phyloP scores from a whole-genome alignment of 129 eudicot species.

The Saposhnikovia divaricata region DNA sequence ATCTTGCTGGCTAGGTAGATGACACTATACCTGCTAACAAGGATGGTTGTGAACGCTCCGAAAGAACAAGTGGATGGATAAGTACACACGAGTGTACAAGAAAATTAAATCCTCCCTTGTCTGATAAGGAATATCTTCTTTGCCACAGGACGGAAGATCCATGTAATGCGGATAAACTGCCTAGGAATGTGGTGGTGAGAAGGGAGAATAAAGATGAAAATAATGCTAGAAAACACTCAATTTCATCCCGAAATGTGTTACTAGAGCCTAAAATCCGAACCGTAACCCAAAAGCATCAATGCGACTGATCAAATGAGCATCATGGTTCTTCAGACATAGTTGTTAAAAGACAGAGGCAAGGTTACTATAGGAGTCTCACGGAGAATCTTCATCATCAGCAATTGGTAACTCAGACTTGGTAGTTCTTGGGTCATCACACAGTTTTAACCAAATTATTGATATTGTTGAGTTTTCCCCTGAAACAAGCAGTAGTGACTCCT shows the following conservation, averaged over 20 bases:
- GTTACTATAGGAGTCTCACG: slow-evolving; percentile 22
- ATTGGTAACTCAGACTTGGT: slow-evolving; percentile 29
- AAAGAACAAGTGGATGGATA: slow-evolving; percentile 52
- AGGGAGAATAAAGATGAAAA: too few species aligned
- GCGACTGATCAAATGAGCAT: slow-evolving; percentile 4
- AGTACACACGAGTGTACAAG: slow-evolving; percentile 33
- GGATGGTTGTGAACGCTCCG: slow-evolving; percentile 12
- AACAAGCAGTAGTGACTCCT: slow-evolving; percentile 23
- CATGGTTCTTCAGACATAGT: slow-evolving; percentile 4
- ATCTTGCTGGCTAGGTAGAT: slow-evolving; percentile 16
- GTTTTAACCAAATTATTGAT: slow-evolving; percentile 27
- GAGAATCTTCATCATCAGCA: slow-evolving; percentile 36
- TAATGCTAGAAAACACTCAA: too few species aligned
- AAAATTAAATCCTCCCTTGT: slow-evolving; percentile 11
- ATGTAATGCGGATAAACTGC: too few species aligned
- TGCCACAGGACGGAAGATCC: too few species aligned
- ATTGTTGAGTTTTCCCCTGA: slow-evolving; percentile 45
- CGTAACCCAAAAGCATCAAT: too few species aligned
- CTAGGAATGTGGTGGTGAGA: too few species aligned
- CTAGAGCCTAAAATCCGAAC: too few species aligned
- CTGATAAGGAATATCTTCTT: too few species aligned
- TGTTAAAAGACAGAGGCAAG: slow-evolving; percentile 54
- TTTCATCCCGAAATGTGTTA: too few species aligned
- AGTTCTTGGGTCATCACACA: slow-evolving; percentile 25
- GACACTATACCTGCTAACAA: slow-evolving; percentile 15